Conservation (phyloP, 257 asterid species). For the Nicotiana otophora region DNA sequence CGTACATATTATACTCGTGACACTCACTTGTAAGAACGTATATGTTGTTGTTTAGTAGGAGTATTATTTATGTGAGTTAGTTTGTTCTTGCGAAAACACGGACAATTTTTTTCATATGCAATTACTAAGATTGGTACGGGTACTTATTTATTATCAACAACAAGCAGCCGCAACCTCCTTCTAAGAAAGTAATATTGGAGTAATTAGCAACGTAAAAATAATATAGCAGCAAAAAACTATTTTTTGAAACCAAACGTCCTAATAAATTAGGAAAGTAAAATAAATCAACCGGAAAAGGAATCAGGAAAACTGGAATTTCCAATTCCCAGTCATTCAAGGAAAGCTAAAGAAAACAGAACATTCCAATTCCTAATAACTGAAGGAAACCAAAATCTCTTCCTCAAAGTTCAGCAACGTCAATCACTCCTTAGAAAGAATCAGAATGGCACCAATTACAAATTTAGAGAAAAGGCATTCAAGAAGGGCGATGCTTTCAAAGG, state of each 20-base stretch:
- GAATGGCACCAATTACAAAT: not conserved
- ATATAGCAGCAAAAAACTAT: not conserved
- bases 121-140: too few species aligned
- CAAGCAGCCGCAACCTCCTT: too few species aligned
- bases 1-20: too few species aligned
- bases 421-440: not conserved
- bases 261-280: not conserved
- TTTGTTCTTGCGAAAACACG: too few species aligned
- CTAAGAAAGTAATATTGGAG: too few species aligned
- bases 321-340: not conserved
- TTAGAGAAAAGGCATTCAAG: not conserved
- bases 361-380: not conserved
- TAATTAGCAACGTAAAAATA: too few species aligned
- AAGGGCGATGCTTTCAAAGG: not conserved
- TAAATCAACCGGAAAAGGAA: too few species aligned
- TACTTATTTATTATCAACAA: too few species aligned
- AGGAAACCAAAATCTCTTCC: not conserved
- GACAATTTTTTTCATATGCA: too few species aligned
- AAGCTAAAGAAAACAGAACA: not conserved
- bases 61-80: too few species aligned
- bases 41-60: too few species aligned
- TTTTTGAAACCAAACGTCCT: not conserved
- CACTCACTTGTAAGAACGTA: too few species aligned
- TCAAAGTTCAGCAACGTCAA: not conserved
- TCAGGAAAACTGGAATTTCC: not conserved